phyloP scores from a whole-genome alignment of 176 grass and related monocot species.

The Hsuehochloa calcarea region DNA sequence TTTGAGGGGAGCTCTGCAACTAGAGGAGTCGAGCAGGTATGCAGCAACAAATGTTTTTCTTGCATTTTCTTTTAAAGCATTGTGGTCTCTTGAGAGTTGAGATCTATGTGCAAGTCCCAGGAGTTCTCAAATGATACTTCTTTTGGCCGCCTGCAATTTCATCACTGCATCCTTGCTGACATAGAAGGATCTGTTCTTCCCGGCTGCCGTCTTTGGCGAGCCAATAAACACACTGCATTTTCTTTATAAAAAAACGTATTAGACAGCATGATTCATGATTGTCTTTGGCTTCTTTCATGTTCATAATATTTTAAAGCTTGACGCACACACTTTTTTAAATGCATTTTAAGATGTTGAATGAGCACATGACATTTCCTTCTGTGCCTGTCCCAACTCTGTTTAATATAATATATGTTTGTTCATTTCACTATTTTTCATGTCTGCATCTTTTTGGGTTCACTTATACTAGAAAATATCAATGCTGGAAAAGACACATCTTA shows the following conservation, averaged over 20 bases:
- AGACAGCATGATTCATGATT: constrained; percentile 12
- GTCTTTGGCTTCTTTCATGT: background rate
- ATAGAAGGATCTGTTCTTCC: background rate
- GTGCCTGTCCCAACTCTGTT: background rate
- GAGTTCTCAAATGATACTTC: background rate
- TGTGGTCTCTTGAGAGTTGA: background rate
- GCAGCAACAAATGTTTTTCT: constrained; percentile 2
- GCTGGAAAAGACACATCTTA: background rate
- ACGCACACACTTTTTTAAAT: background rate
- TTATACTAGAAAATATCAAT: background rate
- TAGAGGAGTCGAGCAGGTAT: constrained; percentile 72
- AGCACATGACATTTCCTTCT: background rate
- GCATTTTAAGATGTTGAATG: background rate
- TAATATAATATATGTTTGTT: background rate
- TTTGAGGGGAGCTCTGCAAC: constrained; percentile 48
- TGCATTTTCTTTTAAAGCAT: background rate
- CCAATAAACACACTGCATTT: too few relatives aligned
- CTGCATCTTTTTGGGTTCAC: background rate
- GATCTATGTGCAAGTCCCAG: background rate
- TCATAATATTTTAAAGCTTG: background rate
- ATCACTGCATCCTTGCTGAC: background rate
- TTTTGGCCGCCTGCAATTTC: constrained; percentile 11
- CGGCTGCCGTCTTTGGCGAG: constrained; percentile 17
- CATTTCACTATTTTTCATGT: constrained; percentile 4
- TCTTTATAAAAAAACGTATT: background rate